A percentile compares a stretch with the other conserved stretches of the same genome.
Evolutionary conservation across 2,329 filamentous ascomycete genomes (phyloP).

Genomic region (Arthrocladium fulminans): DNA sequence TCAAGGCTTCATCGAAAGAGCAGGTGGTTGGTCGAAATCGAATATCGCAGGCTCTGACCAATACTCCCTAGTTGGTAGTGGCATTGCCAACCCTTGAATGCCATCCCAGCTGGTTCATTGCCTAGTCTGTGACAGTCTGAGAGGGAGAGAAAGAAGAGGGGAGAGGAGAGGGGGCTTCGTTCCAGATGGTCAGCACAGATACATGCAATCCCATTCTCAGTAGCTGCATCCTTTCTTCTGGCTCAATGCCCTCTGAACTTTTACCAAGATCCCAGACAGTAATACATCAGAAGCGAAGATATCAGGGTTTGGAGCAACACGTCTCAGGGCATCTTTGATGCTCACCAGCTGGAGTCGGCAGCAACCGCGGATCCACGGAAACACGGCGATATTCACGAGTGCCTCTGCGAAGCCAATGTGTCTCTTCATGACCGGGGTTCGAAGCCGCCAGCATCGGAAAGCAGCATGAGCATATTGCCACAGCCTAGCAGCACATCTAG

Average conservation of each 20-base stretch:
- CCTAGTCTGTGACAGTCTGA: too few relatives aligned
- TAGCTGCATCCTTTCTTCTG: conserved; percentile 43
- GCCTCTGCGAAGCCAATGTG: conserved; percentile 28
- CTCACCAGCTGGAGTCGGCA: conserved; percentile 20
- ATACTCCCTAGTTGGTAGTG: conserved; percentile 25
- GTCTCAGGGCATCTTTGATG: conserved; percentile 37
- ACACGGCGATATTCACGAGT: conserved; percentile 32
- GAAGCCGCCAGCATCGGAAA: conserved; percentile 28
- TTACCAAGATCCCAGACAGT: conserved; percentile 20
- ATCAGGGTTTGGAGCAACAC: conserved; percentile 28
- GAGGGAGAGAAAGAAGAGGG: too few relatives aligned
- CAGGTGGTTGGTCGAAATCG: conserved; percentile 32
- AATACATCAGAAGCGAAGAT: conserved; percentile 27
- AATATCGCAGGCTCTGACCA: conserved; percentile 40
- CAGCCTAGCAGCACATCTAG: conserved; percentile 34
- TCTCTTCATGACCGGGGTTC: conserved; percentile 33
- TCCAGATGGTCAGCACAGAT: conserved; percentile 46
- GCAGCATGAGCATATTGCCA: conserved; percentile 19
- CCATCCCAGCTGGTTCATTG: too few relatives aligned
- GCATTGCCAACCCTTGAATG: too few relatives aligned
- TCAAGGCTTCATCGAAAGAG: conserved; percentile 31
- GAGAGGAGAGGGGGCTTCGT: too few relatives aligned
- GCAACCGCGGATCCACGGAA: conserved; percentile 36
- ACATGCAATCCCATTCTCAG: conserved; percentile 48
- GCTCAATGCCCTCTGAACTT: conserved; percentile 42